phyloP scores from a whole-genome alignment of 2,329 filamentous ascomycete species.

The Rasamsonia emersonii region DNA sequence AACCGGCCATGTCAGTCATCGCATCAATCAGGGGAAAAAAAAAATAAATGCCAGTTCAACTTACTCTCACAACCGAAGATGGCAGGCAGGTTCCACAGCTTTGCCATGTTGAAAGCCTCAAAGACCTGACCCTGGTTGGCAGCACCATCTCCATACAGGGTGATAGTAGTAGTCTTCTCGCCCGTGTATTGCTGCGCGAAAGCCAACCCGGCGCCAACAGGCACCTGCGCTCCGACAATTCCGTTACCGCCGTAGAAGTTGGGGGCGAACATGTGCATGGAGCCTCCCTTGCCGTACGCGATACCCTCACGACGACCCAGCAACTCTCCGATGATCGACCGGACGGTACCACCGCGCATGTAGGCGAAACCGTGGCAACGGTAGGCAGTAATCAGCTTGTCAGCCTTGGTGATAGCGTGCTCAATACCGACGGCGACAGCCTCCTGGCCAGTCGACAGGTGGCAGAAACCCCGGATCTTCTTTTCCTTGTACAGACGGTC shows the following conservation, averaged over 20 bases:
- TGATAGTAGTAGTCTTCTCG: constrained; percentile 76
- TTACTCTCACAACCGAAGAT: constrained; percentile 97
- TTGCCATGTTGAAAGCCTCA: constrained; percentile 99
- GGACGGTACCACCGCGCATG: constrained; percentile 87
- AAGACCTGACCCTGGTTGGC: constrained; percentile 99
- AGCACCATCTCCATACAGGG: constrained; percentile 95
- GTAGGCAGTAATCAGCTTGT: constrained; percentile 96
- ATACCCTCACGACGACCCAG: constrained; percentile 93
- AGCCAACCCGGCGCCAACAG: constrained; percentile 89
- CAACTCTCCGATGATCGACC: constrained; percentile 91
- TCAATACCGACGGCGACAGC: constrained; percentile 96
- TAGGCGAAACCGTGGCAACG: constrained; percentile 97
- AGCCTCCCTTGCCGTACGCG: constrained; percentile 96
- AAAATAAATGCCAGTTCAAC: too few species aligned
- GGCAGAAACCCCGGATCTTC: constrained; percentile 99
- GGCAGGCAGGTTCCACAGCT: constrained; percentile 93
- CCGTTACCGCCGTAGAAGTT: constrained; percentile 98
- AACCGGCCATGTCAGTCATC: constrained; percentile 8
- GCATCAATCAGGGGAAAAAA: background rate
- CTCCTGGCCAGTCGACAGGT: constrained; percentile 95
- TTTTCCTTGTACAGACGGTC: constrained; percentile 99
- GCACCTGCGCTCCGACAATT: constrained; percentile 97
- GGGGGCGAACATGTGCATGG: constrained; percentile 99
- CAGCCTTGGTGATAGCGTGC: constrained; percentile 81
- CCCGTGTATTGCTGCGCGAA: constrained; percentile 94